A percentile compares a stretch with the other conserved stretches of the same genome.
Conservation (phyloP, 257 asterid species). For the Leonotis leonurus region DNA sequence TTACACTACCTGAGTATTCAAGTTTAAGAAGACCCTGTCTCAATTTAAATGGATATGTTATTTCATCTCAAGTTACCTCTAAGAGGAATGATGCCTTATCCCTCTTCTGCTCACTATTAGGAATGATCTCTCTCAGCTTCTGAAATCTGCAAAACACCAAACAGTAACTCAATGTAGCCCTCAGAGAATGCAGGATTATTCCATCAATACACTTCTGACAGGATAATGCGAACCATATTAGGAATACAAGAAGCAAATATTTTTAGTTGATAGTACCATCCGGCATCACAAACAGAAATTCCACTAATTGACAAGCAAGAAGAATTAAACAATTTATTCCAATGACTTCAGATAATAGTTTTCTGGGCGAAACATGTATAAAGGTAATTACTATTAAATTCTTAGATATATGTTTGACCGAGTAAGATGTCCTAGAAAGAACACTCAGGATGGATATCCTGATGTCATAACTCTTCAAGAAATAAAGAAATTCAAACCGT, state of each 20-base stretch:
- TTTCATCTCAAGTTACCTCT: constrained; percentile 45
- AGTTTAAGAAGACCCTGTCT: not conserved
- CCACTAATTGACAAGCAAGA: not conserved
- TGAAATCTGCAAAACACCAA: constrained; percentile 55
- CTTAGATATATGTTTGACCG: not conserved
- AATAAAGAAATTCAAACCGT: not conserved
- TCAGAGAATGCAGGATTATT: not conserved
- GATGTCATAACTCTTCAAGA: not conserved
- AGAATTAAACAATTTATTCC: not conserved
- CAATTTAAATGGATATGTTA: not conserved
- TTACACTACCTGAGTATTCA: constrained; percentile 10
- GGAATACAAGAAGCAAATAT: not conserved
- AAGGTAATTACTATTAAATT: not conserved
- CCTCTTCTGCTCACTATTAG: constrained; percentile 89
- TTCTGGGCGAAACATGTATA: not conserved
- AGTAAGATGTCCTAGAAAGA: not conserved
- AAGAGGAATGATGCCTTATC: constrained; percentile 94
- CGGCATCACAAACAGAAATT: not conserved
- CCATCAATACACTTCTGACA: not conserved
- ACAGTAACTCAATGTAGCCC: not conserved
- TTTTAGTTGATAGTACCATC: not conserved
- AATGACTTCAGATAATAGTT: not conserved
- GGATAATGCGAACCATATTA: not conserved
- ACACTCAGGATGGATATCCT: not conserved
- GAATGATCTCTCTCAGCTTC: constrained; percentile 79